Base-by-base conservation (phyloP, 176 grass and related monocot species). In the Phoenix dactylifera region DNA sequence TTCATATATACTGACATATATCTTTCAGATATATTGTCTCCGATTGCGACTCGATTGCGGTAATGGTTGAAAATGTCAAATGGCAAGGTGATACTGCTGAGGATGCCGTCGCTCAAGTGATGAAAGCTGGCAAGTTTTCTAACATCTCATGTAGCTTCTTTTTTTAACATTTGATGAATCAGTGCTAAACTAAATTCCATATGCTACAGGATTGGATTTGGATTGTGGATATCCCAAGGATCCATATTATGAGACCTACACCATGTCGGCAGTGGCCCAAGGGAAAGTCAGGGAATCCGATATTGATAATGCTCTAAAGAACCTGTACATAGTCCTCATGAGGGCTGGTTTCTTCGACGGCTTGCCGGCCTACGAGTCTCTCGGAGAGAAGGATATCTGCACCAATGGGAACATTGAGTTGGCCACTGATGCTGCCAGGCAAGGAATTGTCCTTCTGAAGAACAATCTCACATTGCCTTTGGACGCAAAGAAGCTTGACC, bases 391-490 rank as follows among this genome's bases (percentile, higher is more conserved):
- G 30, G 20, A 77, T 69, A 58, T 75, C 7, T 83, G 81, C 59
- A 73, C 50, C 7, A 3, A 26, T 22, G 58, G 72, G 4, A 60
- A 89, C 72, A 79, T 25, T 60, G 70, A 80, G 59, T 74, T 83
- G 57, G 80, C 80, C 2, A 72, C 77, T 50, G 68, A 88, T 68
- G 85, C 72, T 1, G 80, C 85, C 0, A 72, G 72, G 64, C 76
- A 80, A n/a, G 80, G 75, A 2, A 83, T 83, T 58, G 85, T 88
- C 64, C 85, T 83, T 49, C 55, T 88, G 58, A 83, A 88, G 76
- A 88, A 88, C 63, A 57, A 78, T 3, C 57, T 15, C 6, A 50
- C 20, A 16, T 76, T 88, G 4, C 85, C 85, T 15, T 22, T 88
- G 69, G 60, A 68, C 7, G 35, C 59, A 49, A 60, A 3, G 1